These are phyloP conservation scores for Chytriomyces sp. DNA, from an alignment of 192 early-diverging fungal species.

Conservation along the genomic window DNA sequence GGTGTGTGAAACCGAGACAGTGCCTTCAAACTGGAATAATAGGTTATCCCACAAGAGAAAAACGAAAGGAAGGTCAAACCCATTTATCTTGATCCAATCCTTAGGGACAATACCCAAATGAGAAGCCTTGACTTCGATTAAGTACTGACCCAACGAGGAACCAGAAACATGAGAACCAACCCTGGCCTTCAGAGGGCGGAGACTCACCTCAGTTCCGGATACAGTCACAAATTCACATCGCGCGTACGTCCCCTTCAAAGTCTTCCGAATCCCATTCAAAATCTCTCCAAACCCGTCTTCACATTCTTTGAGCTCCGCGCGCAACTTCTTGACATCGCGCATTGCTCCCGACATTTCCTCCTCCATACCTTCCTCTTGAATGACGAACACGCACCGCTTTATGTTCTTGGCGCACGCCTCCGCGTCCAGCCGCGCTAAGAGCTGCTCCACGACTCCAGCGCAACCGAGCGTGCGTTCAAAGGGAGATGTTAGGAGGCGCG, in stretches of 20 bases:
- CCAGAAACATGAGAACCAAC: not conserved
- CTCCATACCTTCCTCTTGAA: not conserved
- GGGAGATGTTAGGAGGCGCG: not conserved
- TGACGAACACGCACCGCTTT: constrained; percentile 21
- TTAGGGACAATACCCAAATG: constrained; percentile 61
- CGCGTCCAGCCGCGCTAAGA: constrained; percentile 49
- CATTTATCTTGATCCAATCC: constrained; percentile 72
- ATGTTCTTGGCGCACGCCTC: constrained; percentile 47
- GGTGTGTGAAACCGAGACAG: constrained; percentile 72
- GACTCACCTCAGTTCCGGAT: constrained; percentile 62
- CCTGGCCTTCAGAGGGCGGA: not conserved
- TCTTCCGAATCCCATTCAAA: constrained; percentile 50
- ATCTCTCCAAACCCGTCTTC: constrained; percentile 60
- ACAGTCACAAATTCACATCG: constrained; percentile 63
- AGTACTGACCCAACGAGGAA: constrained; percentile 48
- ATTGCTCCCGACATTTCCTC: constrained; percentile 2
- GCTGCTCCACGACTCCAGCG: not conserved
- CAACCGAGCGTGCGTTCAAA: not conserved
- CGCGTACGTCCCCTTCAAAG: constrained; percentile 39
- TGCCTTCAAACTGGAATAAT: constrained; percentile 56
- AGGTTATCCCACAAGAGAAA: not conserved
- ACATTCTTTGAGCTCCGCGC: constrained; percentile 50
- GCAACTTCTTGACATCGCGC: constrained; percentile 19
- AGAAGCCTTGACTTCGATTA: constrained; percentile 70
- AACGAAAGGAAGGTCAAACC: constrained; percentile 11